These are phyloP conservation scores for Phytopythium litorale DNA, from an alignment of 352 stramenopile species.

Conservation along the genomic window DNA sequence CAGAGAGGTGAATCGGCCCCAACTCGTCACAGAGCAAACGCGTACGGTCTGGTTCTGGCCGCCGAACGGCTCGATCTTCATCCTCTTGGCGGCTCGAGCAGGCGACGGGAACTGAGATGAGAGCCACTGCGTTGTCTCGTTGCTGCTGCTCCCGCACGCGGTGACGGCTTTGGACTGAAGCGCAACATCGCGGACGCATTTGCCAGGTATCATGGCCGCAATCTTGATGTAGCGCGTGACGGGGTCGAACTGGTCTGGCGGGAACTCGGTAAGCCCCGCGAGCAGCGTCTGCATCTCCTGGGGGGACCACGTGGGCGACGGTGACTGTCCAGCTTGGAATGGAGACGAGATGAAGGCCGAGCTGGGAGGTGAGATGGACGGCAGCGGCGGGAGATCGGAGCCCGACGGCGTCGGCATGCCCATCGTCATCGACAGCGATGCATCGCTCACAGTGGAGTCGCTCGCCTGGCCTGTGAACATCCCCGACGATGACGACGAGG, in stretches of 20 bases:
- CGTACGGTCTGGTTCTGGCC: conserved; percentile 15
- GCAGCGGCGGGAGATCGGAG: conserved; percentile 17
- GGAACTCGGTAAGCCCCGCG: conserved; percentile 49
- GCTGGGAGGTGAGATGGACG: conserved; percentile 45
- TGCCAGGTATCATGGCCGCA: conserved; percentile 55
- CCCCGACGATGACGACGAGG: neutral
- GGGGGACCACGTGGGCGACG: conserved; percentile 44
- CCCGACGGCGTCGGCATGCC: conserved; percentile 10
- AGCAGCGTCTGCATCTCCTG: conserved; percentile 70
- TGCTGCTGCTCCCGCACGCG: conserved; percentile 11
- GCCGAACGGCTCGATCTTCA: conserved; percentile 56
- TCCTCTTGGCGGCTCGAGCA: conserved; percentile 38
- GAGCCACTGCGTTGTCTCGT: conserved; percentile 11
- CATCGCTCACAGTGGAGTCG: neutral
- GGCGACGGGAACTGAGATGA: neutral
- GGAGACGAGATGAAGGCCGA: conserved; percentile 2
- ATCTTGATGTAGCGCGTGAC: conserved; percentile 86
- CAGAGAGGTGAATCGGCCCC: neutral
- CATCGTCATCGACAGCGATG: conserved; percentile 11
- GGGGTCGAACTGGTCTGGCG: conserved; percentile 59
- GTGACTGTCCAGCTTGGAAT: neutral
- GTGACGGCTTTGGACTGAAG: conserved; percentile 48
- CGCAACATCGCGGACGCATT: conserved; percentile 73
- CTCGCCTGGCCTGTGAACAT: neutral
- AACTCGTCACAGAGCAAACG: neutral